These are phyloP conservation scores for Musa acuminata DNA, from an alignment of 176 grass and related monocot species.

Conservation along the genomic window DNA sequence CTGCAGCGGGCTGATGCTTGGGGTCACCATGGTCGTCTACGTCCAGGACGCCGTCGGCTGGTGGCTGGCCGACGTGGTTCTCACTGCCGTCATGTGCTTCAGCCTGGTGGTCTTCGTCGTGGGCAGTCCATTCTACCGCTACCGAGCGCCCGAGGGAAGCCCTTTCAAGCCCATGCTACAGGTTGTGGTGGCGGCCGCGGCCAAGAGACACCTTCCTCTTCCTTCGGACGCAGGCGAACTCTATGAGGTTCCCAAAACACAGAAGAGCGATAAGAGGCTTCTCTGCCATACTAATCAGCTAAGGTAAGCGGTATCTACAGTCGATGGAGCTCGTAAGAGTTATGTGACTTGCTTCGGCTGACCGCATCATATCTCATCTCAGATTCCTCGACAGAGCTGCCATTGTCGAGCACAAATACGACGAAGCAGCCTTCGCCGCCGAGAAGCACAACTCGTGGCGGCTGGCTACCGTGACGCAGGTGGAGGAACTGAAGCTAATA, in stretches of 20 bases:
- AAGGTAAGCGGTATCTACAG: not conserved
- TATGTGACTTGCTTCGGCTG: not conserved
- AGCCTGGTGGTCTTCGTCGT: constrained; percentile 40
- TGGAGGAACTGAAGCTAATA: constrained; percentile 85
- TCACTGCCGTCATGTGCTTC: constrained; percentile 12
- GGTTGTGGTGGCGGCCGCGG: constrained; percentile 38
- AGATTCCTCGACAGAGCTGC: constrained; percentile 81
- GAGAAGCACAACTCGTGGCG: constrained; percentile 33
- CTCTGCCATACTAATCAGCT: constrained; percentile 58
- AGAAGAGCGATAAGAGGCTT: constrained; percentile 33
- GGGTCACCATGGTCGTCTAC: constrained; percentile 48
- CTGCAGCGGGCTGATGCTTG: constrained; percentile 37
- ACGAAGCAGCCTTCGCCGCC: not conserved
- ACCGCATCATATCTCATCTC: not conserved
- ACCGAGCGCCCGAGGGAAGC: constrained; percentile 33
- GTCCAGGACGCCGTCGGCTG: constrained; percentile 56
- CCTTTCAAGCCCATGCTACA: constrained; percentile 51
- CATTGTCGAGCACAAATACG: constrained; percentile 38
- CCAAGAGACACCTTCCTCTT: constrained; percentile 40
- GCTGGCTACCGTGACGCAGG: constrained; percentile 72
- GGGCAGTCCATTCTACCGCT: constrained; percentile 40
- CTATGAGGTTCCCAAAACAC: constrained; percentile 31
- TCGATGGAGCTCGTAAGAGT: too few relatives aligned
- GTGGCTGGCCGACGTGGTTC: constrained; percentile 37
- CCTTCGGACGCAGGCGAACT: constrained; percentile 32